Conservation (phyloP, 2,329 filamentous ascomycete genomes). For the Tolypocladium guangdongense region DNA sequence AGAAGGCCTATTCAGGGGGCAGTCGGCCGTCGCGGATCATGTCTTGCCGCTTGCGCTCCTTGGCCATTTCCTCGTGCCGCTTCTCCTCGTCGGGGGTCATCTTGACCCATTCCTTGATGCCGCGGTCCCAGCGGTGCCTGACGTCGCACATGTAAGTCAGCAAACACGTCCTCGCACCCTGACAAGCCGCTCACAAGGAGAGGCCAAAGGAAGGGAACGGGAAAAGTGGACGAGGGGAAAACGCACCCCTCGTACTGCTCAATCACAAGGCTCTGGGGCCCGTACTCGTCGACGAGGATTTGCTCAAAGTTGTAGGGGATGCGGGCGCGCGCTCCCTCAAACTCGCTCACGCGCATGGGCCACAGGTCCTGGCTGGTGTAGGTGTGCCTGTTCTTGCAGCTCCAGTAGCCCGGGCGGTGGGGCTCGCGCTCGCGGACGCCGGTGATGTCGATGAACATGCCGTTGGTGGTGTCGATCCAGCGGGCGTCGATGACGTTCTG, state of each 20-base stretch:
- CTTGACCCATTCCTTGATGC: constrained; percentile 49
- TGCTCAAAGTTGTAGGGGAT: constrained; percentile 60
- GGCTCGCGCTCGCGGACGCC: constrained; percentile 58
- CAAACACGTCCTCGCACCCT: background rate
- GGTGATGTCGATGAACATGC: constrained; percentile 77
- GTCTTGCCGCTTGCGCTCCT: constrained; percentile 15
- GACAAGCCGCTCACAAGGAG: background rate
- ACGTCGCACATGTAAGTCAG: background rate
- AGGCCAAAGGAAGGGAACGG: constrained; percentile 5
- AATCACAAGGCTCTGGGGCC: constrained; percentile 44
- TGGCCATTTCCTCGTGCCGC: constrained; percentile 12
- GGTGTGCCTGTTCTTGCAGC: constrained; percentile 69
- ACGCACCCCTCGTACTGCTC: constrained; percentile 54
- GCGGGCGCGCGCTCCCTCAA: constrained; percentile 60
- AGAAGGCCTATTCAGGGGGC: background rate
- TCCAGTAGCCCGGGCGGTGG: constrained; percentile 53
- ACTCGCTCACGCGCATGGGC: constrained; percentile 62
- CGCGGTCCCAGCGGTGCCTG: constrained; percentile 50
- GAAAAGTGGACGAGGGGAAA: constrained; percentile 2
- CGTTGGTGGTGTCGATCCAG: constrained; percentile 68
- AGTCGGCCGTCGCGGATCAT: constrained; percentile 8
- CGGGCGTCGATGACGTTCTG: constrained; percentile 74
- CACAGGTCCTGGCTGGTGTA: constrained; percentile 64
- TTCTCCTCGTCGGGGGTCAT: constrained; percentile 17
- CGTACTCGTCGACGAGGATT: constrained; percentile 56